A percentile compares a stretch with the other conserved stretches of the same genome.
Conservation (phyloP, 1,139 yeast genomes). For the Sugiyamaella neomexicana region DNA sequence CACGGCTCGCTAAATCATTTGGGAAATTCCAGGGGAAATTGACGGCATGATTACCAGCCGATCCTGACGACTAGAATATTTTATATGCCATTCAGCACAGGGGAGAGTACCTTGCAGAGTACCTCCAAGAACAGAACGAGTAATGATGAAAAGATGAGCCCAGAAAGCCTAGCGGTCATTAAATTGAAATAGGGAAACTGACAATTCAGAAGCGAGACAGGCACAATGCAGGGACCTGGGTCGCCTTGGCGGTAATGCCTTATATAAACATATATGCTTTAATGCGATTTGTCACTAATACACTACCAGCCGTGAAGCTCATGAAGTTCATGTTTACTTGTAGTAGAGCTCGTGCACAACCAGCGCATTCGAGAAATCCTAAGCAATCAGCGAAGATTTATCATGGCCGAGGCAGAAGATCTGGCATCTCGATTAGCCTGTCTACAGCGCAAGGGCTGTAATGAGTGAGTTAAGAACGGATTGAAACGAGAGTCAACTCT, state of each 20-base stretch:
- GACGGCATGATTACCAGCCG: not conserved
- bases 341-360: not conserved
- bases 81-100: too few relatives aligned
- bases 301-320: not conserved
- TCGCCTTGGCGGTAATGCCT: too few relatives aligned
- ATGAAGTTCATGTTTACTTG: not conserved
- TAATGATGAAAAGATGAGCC: too few relatives aligned
- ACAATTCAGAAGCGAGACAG: not conserved
- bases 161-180: too few relatives aligned
- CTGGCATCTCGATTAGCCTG: slow-evolving; percentile 19
- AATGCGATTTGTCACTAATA: not conserved
- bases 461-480: slow-evolving; percentile 17
- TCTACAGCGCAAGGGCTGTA: slow-evolving; percentile 27
- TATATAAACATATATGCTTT: not conserved
- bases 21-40: slow-evolving; percentile 14
- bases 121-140: too few relatives aligned
- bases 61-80: too few relatives aligned
- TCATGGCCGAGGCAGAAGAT: slow-evolving; percentile 12
- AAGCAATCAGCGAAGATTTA: not conserved
- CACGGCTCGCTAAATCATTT: not conserved
- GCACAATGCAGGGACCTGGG: not conserved
- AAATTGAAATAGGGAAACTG: too few relatives aligned
- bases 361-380: not conserved
- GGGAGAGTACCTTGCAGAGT: too few relatives aligned
- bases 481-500: not conserved